Percentiles rank a stretch among this genome's conserved stretches.
These are phyloP conservation scores for Fomes fomentarius DNA, from an alignment of 1,284 basidiomycete species.

Conservation along the genomic window DNA sequence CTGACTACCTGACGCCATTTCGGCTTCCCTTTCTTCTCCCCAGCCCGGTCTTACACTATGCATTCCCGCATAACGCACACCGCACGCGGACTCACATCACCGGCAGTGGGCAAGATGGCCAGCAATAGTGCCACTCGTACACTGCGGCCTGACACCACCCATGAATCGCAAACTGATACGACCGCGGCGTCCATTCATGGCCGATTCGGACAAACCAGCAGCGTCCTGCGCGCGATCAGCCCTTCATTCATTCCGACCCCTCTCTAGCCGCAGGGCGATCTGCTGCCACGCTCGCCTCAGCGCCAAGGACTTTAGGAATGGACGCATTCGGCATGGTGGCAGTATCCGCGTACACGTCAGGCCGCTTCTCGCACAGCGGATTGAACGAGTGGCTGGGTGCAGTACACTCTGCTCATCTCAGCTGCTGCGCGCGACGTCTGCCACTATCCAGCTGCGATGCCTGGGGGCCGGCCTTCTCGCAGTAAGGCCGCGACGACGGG, in stretches of 20 bases:
- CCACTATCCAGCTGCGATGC: not conserved
- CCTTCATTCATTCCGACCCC: slow-evolving; percentile 8
- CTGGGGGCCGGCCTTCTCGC: not conserved
- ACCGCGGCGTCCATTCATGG: slow-evolving; percentile 3
- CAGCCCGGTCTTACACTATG: slow-evolving; percentile 7
- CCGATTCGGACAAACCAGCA: slow-evolving; percentile 1
- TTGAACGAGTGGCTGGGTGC: not conserved
- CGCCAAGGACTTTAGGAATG: slow-evolving; percentile 6
- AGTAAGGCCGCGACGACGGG: not conserved
- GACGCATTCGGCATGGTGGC: slow-evolving; percentile 17
- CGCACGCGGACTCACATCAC: not conserved
- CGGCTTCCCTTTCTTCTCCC: slow-evolving; percentile 1
- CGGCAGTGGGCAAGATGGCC: not conserved
- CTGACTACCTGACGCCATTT: slow-evolving; percentile 18
- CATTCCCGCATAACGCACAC: not conserved
- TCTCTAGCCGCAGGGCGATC: slow-evolving; percentile 3
- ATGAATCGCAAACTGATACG: not conserved
- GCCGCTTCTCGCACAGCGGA: not conserved
- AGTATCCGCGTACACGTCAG: not conserved
- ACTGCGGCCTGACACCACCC: not conserved
- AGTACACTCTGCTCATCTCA: not conserved
- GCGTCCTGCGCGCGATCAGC: slow-evolving; percentile 9
- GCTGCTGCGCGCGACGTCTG: not conserved
- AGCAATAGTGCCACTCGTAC: not conserved
- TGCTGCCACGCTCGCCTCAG: not conserved